Conservation (phyloP, 345 rosid genomes). For the Salix arbutifolia region DNA sequence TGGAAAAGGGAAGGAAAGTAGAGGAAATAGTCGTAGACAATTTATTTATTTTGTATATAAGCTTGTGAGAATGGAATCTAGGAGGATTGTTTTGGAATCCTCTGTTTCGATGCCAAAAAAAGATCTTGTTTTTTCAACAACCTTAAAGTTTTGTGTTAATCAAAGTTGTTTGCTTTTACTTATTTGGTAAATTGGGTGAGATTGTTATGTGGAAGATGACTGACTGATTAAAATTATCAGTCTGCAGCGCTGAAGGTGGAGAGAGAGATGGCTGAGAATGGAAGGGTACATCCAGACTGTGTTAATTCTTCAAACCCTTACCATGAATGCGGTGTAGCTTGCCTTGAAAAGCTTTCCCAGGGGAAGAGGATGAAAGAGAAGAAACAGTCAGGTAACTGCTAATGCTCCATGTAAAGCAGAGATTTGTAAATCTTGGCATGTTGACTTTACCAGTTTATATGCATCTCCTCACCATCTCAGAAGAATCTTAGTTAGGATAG, state of each 20-base stretch:
- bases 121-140: neutral
- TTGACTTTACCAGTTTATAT: neutral
- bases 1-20: neutral
- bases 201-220: neutral
- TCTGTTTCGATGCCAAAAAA: neutral
- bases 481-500: neutral
- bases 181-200: neutral
- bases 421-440: neutral
- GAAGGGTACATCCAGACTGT: constrained; percentile 28
- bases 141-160: neutral
- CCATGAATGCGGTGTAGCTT: constrained; percentile 34
- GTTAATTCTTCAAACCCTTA: constrained; percentile 28
- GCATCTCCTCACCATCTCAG: neutral
- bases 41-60: neutral
- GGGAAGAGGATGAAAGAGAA: constrained; percentile 16
- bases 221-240: neutral
- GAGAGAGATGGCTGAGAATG: constrained; percentile 25
- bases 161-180: neutral
- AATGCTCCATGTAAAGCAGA: neutral
- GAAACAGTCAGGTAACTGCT: constrained; percentile 23
- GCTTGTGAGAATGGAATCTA: neutral
- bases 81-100: neutral
- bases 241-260: constrained; percentile 4
- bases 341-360: constrained; percentile 23
- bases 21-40: neutral